Base-by-base conservation (phyloP, 345 rosid species). In the Conringia planisiliqua region DNA sequence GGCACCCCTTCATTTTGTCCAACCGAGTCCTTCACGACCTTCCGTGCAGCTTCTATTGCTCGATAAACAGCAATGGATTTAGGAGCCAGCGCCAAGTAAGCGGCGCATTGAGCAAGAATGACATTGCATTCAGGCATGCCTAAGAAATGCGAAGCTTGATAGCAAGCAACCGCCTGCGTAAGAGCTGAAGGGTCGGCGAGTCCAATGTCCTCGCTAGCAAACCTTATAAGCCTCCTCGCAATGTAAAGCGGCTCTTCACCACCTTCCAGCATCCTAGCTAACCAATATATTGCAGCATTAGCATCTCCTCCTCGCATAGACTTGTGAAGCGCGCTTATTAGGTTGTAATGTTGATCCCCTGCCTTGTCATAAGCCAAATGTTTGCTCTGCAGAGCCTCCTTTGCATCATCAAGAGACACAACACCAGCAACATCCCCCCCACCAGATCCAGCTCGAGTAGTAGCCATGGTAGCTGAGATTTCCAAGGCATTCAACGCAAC, bases 1-100 rank as follows among this genome's bases (percentile, higher is more conserved):
- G 97, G 96, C 72, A 90, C 97, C 5, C 92, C 89, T 77, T 92
- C 92, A 3, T 89, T 92, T 79, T 87, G 92, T 65, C 97, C 93
- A n/a, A 78, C 82, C 0, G 92, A 88, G 61, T 90, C 92, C 79
- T 78, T 80, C 29, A 92, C 89, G 2, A 73, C 87, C 74, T 88
- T 87, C 79, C 75, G 84, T 38, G 97, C 97, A 67, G 90, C 74
- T 75, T 29, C 87, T 6, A 92, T 74, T 7, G 96, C 97, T 78
- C 70, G 77, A 77, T 90, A 90, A 12, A 87, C 90, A 39, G 94
- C 68, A 7, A 92, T 43, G 14, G 97, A 92, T 64, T 92, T 92
- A 0, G 90, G 90, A 68, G 90, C 90, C 83, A 92, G 63, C 43
- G 97, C 89, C 82, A 92, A 82, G 84, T 88, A 92, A 16, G 96